Conservation (phyloP, 1,139 yeast genomes). For the Lodderomyces elongisporus region DNA sequence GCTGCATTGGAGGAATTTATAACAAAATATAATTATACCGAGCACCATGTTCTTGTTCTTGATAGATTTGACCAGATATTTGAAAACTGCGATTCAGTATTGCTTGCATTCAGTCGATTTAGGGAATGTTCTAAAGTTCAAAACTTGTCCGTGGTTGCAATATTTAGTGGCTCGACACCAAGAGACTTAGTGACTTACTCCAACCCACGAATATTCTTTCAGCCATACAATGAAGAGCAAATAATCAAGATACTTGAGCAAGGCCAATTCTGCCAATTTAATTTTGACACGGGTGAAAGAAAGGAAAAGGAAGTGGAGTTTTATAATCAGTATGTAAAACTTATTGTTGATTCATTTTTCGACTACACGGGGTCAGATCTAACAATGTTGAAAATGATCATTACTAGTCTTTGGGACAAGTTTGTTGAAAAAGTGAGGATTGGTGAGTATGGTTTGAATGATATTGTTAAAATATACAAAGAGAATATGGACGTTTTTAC, state of each 20-base stretch:
- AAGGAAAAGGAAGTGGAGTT: conserved; percentile 19
- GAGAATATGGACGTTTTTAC: conserved; percentile 37
- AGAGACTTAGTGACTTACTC: conserved; percentile 40
- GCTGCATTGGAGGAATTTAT: conserved; percentile 37
- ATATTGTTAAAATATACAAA: conserved; percentile 45
- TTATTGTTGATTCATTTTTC: conserved; percentile 48
- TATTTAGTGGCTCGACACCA: conserved; percentile 43
- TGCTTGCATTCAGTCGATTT: conserved; percentile 43
- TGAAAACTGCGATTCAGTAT: conserved; percentile 43
- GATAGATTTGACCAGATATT: conserved; percentile 55
- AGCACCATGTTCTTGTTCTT: conserved; percentile 52
- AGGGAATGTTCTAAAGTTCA: conserved; percentile 35
- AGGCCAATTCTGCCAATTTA: conserved; percentile 24
- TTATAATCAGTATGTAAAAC: conserved; percentile 45
- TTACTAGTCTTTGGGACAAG: conserved; percentile 45
- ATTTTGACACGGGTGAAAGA: conserved; percentile 1
- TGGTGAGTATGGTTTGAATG: conserved; percentile 28
- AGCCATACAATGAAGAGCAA: conserved; percentile 41
- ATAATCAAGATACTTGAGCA: conserved; percentile 31
- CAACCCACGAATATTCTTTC: conserved; percentile 48
- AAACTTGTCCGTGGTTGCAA: conserved; percentile 29
- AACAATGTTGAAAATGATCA: conserved; percentile 36
- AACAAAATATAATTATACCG: conserved; percentile 23
- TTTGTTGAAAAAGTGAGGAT: conserved; percentile 39
- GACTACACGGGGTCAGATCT: conserved; percentile 55